Evolutionary conservation across 1,139 yeast genomes (phyloP).

Genomic region (Wickerhamiella pararugosa): DNA sequence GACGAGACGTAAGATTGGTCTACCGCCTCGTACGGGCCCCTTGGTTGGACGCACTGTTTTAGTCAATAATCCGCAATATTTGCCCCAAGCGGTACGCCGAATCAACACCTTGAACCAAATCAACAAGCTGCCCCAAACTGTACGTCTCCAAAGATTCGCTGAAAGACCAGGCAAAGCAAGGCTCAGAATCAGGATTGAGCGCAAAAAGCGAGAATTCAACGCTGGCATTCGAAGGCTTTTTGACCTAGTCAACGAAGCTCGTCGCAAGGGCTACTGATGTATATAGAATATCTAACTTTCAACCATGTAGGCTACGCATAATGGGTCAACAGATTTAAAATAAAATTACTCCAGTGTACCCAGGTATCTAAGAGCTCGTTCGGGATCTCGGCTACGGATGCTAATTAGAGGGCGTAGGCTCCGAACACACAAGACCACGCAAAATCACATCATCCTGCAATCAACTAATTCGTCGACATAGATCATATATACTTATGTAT

Average conservation of each 20-base stretch:
- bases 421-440: too few species aligned
- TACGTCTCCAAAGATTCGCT: constrained; percentile 20
- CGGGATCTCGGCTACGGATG: background rate
- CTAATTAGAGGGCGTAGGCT: too few species aligned
- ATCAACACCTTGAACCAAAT: constrained; percentile 19
- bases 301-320: background rate
- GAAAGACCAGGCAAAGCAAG: constrained; percentile 26
- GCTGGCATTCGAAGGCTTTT: constrained; percentile 24
- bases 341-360: too few species aligned
- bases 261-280: constrained; percentile 23
- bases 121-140: constrained; percentile 20
- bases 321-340: too few species aligned
- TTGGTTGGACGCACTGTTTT: constrained; percentile 23
- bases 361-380: background rate
- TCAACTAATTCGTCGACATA: too few species aligned
- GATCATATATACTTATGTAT: too few species aligned
- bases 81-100: constrained; percentile 19
- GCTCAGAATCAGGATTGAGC: constrained; percentile 21
- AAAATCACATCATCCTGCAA: too few species aligned
- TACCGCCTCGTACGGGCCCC: constrained; percentile 23
- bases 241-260: constrained; percentile 25
- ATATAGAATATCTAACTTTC: background rate
- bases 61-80: constrained; percentile 14
- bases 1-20: background rate
- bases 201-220: constrained; percentile 23